Evolutionary conservation across 257 asterid species (phyloP).

Genomic region (Penstemon newberryi): DNA sequence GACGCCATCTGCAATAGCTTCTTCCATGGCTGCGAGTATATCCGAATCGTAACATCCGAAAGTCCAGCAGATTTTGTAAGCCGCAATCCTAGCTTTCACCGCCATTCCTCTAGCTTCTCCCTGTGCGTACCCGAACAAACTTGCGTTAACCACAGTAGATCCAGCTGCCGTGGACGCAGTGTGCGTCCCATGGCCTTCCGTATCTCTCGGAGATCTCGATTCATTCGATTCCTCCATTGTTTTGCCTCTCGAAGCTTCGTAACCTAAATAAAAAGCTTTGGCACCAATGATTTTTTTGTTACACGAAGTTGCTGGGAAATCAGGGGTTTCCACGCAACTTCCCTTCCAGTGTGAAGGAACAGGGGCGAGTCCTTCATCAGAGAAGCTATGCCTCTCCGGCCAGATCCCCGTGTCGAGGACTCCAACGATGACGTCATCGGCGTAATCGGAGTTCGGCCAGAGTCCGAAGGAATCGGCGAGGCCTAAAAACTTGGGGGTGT

Average conservation of each 20-base stretch:
- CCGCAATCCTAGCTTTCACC: conserved; percentile 77
- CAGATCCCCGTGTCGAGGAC: conserved; percentile 92
- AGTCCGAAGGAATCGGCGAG: conserved; percentile 67
- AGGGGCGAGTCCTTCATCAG: conserved; percentile 64
- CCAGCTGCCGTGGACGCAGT: conserved; percentile 98
- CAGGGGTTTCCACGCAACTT: conserved; percentile 51
- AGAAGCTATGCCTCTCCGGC: conserved; percentile 86
- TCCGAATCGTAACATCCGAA: conserved; percentile 83
- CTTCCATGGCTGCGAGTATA: conserved; percentile 83
- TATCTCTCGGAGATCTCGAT: conserved; percentile 71
- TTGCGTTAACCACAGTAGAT: conserved; percentile 67
- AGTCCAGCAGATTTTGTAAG: conserved; percentile 79
- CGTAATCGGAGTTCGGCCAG: conserved; percentile 87
- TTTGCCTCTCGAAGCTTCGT: conserved; percentile 44
- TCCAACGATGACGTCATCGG: conserved; percentile 81
- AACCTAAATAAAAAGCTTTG: conserved; percentile 61
- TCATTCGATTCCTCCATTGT: conserved; percentile 45
- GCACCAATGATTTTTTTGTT: conserved; percentile 82
- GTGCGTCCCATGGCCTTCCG: conserved; percentile 97
- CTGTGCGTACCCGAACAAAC: conserved; percentile 64
- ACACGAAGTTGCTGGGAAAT: conserved; percentile 57
- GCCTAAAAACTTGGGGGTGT: conserved; percentile 70
- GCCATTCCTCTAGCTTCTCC: conserved; percentile 99
- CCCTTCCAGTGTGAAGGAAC: conserved; percentile 84
- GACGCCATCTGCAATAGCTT: conserved; percentile 77